A percentile compares a stretch with the other conserved stretches of the same genome.
These are phyloP conservation scores for Teratosphaeria epicoccoides DNA, from an alignment of 2,329 filamentous ascomycete genomes.

Conservation along the genomic window DNA sequence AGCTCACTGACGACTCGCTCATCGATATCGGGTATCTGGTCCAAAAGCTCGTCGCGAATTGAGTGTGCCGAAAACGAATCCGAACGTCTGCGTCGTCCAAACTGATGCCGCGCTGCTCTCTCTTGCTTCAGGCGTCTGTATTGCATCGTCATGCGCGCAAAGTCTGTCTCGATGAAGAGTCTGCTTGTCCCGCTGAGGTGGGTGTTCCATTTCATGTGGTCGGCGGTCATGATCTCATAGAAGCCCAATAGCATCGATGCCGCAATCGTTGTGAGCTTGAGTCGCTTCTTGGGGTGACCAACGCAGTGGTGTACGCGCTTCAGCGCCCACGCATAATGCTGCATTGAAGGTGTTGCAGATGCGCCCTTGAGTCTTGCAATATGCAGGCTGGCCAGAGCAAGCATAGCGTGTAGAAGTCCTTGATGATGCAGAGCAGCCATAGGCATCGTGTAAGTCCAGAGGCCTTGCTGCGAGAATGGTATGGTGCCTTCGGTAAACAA, in stretches of 20 bases:
- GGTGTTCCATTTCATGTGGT: constrained; percentile 92
- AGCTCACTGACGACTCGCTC: constrained; percentile 48
- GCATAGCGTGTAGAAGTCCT: constrained; percentile 80
- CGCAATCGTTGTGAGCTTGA: constrained; percentile 72
- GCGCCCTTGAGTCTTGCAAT: constrained; percentile 70
- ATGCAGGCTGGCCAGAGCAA: constrained; percentile 77
- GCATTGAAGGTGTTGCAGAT: constrained; percentile 68
- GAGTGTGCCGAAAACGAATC: not conserved
- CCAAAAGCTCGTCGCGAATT: constrained; percentile 19
- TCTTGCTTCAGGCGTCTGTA: constrained; percentile 55
- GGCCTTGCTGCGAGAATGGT: constrained; percentile 49
- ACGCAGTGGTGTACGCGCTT: constrained; percentile 69
- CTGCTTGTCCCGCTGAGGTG: constrained; percentile 78
- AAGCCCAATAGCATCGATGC: constrained; percentile 78
- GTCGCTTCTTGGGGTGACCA: constrained; percentile 55
- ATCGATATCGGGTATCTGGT: constrained; percentile 38
- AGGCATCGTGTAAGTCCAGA: constrained; percentile 69
- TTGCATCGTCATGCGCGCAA: constrained; percentile 58
- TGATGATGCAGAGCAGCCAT: constrained; percentile 73
- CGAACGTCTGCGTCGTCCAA: constrained; percentile 3
- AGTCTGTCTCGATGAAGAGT: constrained; percentile 72
- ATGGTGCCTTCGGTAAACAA: constrained; percentile 53
- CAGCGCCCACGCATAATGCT: constrained; percentile 82
- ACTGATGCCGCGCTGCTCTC: constrained; percentile 28
- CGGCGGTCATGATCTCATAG: constrained; percentile 89